A percentile compares a stretch with the other conserved stretches of the same genome.
Evolutionary conservation across 805 yeast species (phyloP).

Genomic region (Candida krabiensis): DNA sequence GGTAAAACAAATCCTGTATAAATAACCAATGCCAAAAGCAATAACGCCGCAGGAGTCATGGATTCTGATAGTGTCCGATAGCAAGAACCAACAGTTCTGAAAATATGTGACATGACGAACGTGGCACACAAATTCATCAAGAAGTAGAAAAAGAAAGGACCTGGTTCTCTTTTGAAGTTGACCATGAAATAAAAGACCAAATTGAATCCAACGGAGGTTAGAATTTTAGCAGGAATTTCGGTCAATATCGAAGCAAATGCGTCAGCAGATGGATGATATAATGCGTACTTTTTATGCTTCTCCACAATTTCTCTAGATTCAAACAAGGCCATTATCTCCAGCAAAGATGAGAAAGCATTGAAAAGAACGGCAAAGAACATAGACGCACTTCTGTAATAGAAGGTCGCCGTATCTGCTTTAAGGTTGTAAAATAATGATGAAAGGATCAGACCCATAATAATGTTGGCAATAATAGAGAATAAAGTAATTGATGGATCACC

Average conservation of each 20-base stretch:
- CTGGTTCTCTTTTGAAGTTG: conserved; percentile 48
- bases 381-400: conserved; percentile 57
- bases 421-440: conserved; percentile 58
- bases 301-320: conserved; percentile 57
- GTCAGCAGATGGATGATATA: conserved; percentile 60
- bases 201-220: conserved; percentile 46
- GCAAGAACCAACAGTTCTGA: conserved; percentile 51
- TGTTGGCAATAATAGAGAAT: conserved; percentile 43
- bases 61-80: conserved; percentile 48
- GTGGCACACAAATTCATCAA: conserved; percentile 43
- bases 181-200: conserved; percentile 51
- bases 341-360: conserved; percentile 57
- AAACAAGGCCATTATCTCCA: conserved; percentile 54
- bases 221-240: conserved; percentile 48
- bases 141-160: conserved; percentile 52
- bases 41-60: conserved; percentile 54
- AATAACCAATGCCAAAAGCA: conserved; percentile 47
- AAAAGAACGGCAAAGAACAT: conserved; percentile 64
- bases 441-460: conserved; percentile 50
- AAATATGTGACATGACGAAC: conserved; percentile 51
- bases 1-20: conserved; percentile 60
- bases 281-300: conserved; percentile 53
- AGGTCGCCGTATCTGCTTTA: conserved; percentile 38
- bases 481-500: conserved; percentile 50
- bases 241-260: conserved; percentile 53